These are phyloP conservation scores for Fusarium abutilonis DNA, from an alignment of 2,329 filamentous ascomycete species.

Conservation along the genomic window DNA sequence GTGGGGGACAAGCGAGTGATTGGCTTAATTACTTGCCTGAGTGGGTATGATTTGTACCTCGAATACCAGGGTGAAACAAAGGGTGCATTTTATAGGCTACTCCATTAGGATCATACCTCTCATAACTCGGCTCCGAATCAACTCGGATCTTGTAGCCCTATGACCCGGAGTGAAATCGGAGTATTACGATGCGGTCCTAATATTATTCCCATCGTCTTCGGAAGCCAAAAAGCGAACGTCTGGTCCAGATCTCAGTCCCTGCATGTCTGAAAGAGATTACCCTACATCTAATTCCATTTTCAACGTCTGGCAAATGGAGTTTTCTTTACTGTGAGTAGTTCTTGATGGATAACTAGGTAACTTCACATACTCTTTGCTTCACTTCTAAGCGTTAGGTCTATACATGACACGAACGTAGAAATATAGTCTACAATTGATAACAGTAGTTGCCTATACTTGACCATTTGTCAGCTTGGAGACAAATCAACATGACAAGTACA, in stretches of 20 bases:
- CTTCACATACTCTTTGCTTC: too few species aligned
- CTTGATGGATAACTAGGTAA: too few species aligned
- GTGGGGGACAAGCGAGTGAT: conserved; percentile 16
- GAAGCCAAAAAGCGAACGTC: neutral
- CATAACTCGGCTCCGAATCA: conserved; percentile 14
- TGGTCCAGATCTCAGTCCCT: conserved; percentile 4
- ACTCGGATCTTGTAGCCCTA: conserved; percentile 12
- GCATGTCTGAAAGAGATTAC: conserved; percentile 7
- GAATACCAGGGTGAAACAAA: conserved; percentile 5
- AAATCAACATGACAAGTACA: too few species aligned
- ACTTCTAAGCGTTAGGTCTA: too few species aligned
- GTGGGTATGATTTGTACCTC: conserved; percentile 19
- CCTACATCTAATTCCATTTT: conserved; percentile 3
- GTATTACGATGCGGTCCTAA: neutral
- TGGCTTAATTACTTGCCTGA: conserved; percentile 10
- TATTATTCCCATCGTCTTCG: neutral
- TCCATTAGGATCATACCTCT: neutral
- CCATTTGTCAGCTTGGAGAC: too few species aligned
- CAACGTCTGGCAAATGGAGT: neutral
- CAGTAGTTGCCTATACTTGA: too few species aligned
- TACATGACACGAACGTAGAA: too few species aligned
- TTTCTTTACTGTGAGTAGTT: neutral
- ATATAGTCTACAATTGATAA: too few species aligned
- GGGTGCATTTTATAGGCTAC: neutral
- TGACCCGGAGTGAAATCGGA: neutral